Evolutionary conservation across 768 basidiomycete species (phyloP), one percentile per base, ranked within the genome.

Genomic region (Lentinula detonsa): DNA sequence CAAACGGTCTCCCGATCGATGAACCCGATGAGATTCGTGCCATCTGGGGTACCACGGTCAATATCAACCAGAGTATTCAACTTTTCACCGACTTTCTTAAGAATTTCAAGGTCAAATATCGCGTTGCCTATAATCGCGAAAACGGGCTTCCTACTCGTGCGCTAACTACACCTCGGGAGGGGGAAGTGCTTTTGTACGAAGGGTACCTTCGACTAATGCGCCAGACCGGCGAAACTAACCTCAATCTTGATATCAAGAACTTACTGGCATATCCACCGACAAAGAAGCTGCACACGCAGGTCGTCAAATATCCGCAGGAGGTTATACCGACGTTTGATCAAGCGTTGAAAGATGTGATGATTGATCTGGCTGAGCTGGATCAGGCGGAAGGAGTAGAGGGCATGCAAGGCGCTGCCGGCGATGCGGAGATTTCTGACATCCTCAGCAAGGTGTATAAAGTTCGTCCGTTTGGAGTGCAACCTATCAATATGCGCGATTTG

Each of bases 31-130:
- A 91, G 65, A 90, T 93, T 55, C 83, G 91, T 59, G 94, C 93
- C 23, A 93, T 99, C 63, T 99, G 97, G 96, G 97, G 97, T 34
- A 99, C 97, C 0, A 95, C 93, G 1, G 95, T 99, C 67, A 91
- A 92, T 65, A 81, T 99, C 31, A 82, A 86, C 3, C 91, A 96
- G 71, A 90, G 91, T 11, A 97, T 98, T 91, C 88, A 87, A 67
- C 74, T 88, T 18, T 98, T 98, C 76, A 84, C 86, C 56, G 87
- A 90, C 40, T 98, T 98, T 72, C 75, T 99, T 60, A 86, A 84
- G 52, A 90, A 93, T 0, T 99, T 98, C 82, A 98, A 97, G 70
- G 85, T 85, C 50, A 97, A 95, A 71, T 95, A 96, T 65, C 86
- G 95, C 21, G 75, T 84, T 35, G 77, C 80, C 0, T 79, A 91